Evolutionary conservation across 768 basidiomycete genomes (phyloP).

Genomic region (Xerocomus brunneocitrinus): DNA sequence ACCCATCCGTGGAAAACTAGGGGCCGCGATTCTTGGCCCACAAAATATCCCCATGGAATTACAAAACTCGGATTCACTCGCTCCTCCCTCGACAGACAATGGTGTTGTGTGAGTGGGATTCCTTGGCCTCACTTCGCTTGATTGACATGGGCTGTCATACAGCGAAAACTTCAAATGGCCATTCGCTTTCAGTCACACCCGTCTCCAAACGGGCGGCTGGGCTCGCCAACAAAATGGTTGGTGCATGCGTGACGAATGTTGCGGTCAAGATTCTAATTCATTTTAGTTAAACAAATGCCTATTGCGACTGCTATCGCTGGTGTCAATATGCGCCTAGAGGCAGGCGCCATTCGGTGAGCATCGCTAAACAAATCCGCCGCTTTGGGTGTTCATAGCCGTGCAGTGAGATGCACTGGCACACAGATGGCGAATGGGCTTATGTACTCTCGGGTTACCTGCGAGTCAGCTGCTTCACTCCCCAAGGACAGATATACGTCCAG

Average conservation of each 20-base stretch:
- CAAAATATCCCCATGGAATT: slow-evolving; percentile 51
- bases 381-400: slow-evolving; percentile 5
- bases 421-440: slow-evolving; percentile 48
- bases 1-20: slow-evolving; percentile 43
- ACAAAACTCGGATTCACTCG: slow-evolving; percentile 54
- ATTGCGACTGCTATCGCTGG: slow-evolving; percentile 37
- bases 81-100: slow-evolving; percentile 59
- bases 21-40: slow-evolving; percentile 50
- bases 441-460: slow-evolving; percentile 45
- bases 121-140: neutral
- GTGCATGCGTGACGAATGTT: slow-evolving; percentile 4
- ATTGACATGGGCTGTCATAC: neutral
- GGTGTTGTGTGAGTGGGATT: slow-evolving; percentile 40
- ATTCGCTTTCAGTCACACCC: slow-evolving; percentile 56
- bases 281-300: slow-evolving; percentile 36
- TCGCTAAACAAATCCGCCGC: neutral
- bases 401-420: slow-evolving; percentile 45
- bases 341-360: slow-evolving; percentile 38
- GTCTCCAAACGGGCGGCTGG: slow-evolving; percentile 62
- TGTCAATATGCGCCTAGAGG: slow-evolving; percentile 40
- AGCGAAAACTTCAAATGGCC: slow-evolving; percentile 59
- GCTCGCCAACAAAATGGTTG: slow-evolving; percentile 56
- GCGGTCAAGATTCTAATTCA: neutral
- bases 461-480: slow-evolving; percentile 48
- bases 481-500: slow-evolving; percentile 49